Evolutionary conservation across 176 grass and related monocot genomes (phyloP).

Genomic region (Carex myosuroides): DNA sequence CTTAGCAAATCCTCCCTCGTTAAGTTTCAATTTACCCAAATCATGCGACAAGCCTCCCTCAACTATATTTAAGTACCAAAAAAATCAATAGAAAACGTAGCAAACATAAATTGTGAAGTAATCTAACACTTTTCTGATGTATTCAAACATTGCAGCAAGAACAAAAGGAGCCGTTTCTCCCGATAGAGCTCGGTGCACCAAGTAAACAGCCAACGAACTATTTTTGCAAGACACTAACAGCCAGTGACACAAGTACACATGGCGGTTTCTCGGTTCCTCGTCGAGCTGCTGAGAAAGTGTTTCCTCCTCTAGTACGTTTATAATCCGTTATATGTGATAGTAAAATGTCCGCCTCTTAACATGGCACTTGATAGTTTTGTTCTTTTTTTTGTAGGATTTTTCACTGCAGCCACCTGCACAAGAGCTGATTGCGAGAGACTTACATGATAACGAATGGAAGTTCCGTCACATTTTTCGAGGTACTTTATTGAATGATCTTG

Average conservation of each 20-base stretch:
- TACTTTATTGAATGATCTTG: slow-evolving; percentile 19
- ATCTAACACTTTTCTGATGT: not conserved
- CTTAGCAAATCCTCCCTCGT: not conserved
- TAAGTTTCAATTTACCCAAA: not conserved
- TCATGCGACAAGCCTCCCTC: not conserved
- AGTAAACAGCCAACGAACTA: slow-evolving; percentile 96
- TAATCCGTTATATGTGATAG: not conserved
- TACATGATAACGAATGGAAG: slow-evolving; percentile 98
- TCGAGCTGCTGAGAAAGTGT: slow-evolving; percentile 95
- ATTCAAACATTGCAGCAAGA: slow-evolving; percentile 45
- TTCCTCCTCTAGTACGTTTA: slow-evolving; percentile 66
- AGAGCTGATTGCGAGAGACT: slow-evolving; percentile 74
- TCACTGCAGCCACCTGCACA: slow-evolving; percentile 82
- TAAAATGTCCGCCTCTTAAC: not conserved
- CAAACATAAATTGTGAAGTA: not conserved
- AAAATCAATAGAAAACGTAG: not conserved
- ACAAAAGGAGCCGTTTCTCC: slow-evolving; percentile 85
- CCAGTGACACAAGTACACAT: slow-evolving; percentile 95
- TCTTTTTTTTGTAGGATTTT: slow-evolving; percentile 61
- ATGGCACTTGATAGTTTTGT: slow-evolving; percentile 21
- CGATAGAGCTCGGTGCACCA: slow-evolving; percentile 61
- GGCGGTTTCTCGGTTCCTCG: slow-evolving; percentile 96
- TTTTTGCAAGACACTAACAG: slow-evolving; percentile 96
- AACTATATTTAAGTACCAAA: not conserved
- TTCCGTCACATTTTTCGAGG: slow-evolving; percentile 96